phyloP scores from a whole-genome alignment of 2,329 filamentous ascomycete species.

The Periconia sp. region DNA sequence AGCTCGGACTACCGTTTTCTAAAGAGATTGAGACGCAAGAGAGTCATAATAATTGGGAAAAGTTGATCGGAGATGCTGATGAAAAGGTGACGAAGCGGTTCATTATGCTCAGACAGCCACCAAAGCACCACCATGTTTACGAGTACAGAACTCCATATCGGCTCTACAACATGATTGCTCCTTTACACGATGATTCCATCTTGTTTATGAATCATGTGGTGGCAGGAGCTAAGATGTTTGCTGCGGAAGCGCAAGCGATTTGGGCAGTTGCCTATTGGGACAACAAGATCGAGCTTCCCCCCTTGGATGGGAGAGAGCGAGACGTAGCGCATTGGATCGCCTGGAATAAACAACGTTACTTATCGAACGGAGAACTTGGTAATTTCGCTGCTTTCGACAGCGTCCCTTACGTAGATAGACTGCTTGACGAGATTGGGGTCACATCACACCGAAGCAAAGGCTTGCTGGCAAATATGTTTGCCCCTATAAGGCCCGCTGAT shows the following conservation, averaged over 20 bases:
- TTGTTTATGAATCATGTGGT: slow-evolving; percentile 24
- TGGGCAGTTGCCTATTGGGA: slow-evolving; percentile 23
- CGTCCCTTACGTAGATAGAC: slow-evolving; percentile 12
- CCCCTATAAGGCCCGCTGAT: slow-evolving; percentile 6
- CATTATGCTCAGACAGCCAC: slow-evolving; percentile 17
- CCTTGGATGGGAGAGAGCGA: slow-evolving; percentile 8
- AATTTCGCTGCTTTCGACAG: slow-evolving; percentile 11
- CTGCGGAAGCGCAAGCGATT: slow-evolving; percentile 21
- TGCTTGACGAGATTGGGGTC: slow-evolving; percentile 15
- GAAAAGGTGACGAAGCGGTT: slow-evolving; percentile 7
- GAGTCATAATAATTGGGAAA: slow-evolving; percentile 13
- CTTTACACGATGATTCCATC: slow-evolving; percentile 18
- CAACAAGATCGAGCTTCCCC: slow-evolving; percentile 5
- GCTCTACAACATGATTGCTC: slow-evolving; percentile 19
- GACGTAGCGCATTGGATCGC: slow-evolving; percentile 12
- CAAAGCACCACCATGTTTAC: slow-evolving; percentile 7
- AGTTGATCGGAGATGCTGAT: slow-evolving; percentile 13
- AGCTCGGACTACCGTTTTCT: slow-evolving; percentile 14
- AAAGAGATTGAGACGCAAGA: slow-evolving; percentile 2
- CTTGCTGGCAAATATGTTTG: slow-evolving; percentile 5
- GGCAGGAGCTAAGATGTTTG: slow-evolving; percentile 13
- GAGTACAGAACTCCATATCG: slow-evolving; percentile 19
- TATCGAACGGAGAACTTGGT: slow-evolving; percentile 12
- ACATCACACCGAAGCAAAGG: slow-evolving; percentile 5
- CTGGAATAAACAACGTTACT: slow-evolving; percentile 9